Conservation (phyloP, 1,284 basidiomycete species). For the Trichosporon sp. region DNA sequence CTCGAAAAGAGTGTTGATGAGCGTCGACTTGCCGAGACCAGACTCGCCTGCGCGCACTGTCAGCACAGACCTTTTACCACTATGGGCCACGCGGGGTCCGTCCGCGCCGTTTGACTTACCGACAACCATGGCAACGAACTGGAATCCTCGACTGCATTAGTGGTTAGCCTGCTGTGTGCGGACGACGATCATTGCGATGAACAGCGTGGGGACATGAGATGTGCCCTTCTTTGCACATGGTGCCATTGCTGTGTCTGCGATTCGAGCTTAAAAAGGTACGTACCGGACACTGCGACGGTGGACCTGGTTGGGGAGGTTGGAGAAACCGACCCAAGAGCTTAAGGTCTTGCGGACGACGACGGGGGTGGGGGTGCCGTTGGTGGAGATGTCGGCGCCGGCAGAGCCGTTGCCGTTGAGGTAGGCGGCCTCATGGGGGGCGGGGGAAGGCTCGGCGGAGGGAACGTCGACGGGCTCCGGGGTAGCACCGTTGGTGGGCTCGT, state of each 20-base stretch:
- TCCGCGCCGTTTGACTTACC: conserved; percentile 64
- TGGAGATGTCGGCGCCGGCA: conserved; percentile 18
- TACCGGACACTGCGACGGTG: conserved; percentile 89
- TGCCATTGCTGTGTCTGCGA: background rate
- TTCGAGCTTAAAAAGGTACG: conserved; percentile 34
- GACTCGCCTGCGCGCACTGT: conserved; percentile 74
- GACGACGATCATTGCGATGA: background rate
- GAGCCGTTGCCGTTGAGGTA: conserved; percentile 25
- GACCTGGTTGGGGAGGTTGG: conserved; percentile 95
- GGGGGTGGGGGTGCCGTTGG: conserved; percentile 22
- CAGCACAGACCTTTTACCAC: conserved; percentile 31
- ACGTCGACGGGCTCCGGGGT: conserved; percentile 20
- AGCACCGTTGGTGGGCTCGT: conserved; percentile 32
- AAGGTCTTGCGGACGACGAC: conserved; percentile 53
- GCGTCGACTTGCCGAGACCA: conserved; percentile 93
- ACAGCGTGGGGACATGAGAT: background rate
- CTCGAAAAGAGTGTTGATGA: conserved; percentile 97
- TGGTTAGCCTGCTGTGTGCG: conserved; percentile 17
- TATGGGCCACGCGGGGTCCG: conserved; percentile 17
- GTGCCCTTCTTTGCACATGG: conserved; percentile 1
- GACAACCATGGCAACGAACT: conserved; percentile 95
- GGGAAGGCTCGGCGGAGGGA: conserved; percentile 20
- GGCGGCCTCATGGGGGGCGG: conserved; percentile 25
- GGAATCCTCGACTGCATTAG: conserved; percentile 75
- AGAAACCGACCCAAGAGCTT: conserved; percentile 66